Evolutionary conservation across 1,284 basidiomycete genomes (phyloP), one percentile per base, ranked within the genome.

Genomic region (Singerocomus rubriflavus): DNA sequence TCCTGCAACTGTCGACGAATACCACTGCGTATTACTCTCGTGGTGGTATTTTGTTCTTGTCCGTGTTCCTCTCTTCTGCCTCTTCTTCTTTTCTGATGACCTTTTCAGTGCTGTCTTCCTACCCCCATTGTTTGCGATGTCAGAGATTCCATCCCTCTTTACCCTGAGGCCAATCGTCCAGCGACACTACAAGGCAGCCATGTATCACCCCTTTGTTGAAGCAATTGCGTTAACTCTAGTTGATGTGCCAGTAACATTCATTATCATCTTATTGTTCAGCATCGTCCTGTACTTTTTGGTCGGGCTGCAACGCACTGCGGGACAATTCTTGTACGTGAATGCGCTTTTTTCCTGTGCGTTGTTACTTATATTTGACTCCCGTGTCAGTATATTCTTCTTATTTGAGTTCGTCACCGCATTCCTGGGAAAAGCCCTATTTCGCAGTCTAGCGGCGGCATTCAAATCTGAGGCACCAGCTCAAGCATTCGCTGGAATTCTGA

Each of bases 31-130:
- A 82, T 66, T 95, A 88, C 74, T 85, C 86, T 13, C 81, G 91
- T 17, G 91, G 91, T 4, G 92, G 91, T 71, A 73, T 85, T 21
- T 67, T 88, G 8, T 88, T 85, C 72, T 87, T 86, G 82, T 84
- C 52, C 33, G 78, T 67, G 13, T 11, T 21, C 48, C 5, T 40
- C 7, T 33, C 6, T 33, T n/a, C 5, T 46, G 42, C 16, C 10
- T 6, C 3, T 11, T 4, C 3, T 43, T 1, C 32, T 46, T 11
- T 13, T 39, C 42, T 50, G 14, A 55, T 16, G 41, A 16, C n/a
- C 16, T 41, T 34, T 13, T n/a, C 27, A 70, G 67, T 32, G 50
- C 68, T 11, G 44, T 71, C 7, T 60, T 72, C 33, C 50, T 71
- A 14, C 56, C 60, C 21, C 64, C 67, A 0, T 55, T 72, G 14